Evolutionary conservation across 345 rosid genomes (phyloP), one percentile per base, ranked within the genome.

Genomic region (Gossypium rotundifolium): DNA sequence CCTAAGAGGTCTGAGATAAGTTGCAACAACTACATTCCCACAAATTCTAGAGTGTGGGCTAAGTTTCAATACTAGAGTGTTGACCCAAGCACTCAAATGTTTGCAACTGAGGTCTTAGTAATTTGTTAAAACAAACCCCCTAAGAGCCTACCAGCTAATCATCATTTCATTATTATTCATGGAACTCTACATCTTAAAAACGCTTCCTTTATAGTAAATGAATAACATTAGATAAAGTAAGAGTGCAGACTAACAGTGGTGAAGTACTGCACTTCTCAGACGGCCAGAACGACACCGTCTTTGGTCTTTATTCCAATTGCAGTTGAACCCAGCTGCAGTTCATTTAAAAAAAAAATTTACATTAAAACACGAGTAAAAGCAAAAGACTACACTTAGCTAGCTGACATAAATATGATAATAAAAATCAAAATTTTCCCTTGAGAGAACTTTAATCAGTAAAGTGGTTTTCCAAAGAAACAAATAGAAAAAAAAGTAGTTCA

Each of bases 201-300:
- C 10, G 0, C 4, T 12, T 22, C 9, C 16, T 22, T 49, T 25
- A 14, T 25, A 49, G 11, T 44, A 25, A 27, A 11, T 12, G 12
- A 17, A 13, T 14, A 42, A 4, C 53, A 42, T 16, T 33, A 63
- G n/a, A 63, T 63, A 45, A 33, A 33, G 40, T 44, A 72, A 63
- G 63, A 71, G 8, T 74, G 27, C 78, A 73, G 57, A 95, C 97
- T 97, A 95, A 88, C 42, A 91, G 81, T 0, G 94, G 86, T 22
- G 99, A 95, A 55, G 96, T 93, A 75, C 93, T 90, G 67, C 97
- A 93, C 88, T 95, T 95, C 87, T 93, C 98, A 22, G 0, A 94
- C 98, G 27, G 98, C 98, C 44, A 94, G 97, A 51, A 94, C 97
- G 77, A 94, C 98, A 25, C 98, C 98, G 57, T 91, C 96, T 75